Base-by-base conservation (phyloP, 805 yeast species). In the Candida insectalens region DNA sequence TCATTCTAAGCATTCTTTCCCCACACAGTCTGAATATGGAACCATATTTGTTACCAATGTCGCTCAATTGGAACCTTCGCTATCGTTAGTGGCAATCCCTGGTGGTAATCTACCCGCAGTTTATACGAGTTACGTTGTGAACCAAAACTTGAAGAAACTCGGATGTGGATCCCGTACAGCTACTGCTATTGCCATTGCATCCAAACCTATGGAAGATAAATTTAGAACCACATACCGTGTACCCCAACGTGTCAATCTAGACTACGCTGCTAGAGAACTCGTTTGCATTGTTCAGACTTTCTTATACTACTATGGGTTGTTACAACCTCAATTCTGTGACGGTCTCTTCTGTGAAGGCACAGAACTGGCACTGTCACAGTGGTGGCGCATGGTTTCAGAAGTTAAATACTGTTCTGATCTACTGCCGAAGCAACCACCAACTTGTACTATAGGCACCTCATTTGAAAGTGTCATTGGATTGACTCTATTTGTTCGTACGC, bases 101-200 rank as follows among this genome's bases (percentile, higher is more conserved):
- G 61, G 63, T 22, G 88, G 88, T 2, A 57, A 69, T 19, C 56
- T 62, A 0, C 62, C 73, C 2, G 40, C 34, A 3, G 36, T 46
- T 9, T 73, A 78, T 64, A 63, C 63, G 15, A 56, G 61, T 29
- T 89, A 83, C 50, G 69, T 71, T 33, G 74, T 83, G 7, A 88
- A 87, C 50, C 77, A 83, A 35, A 77, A 87, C 55, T 60, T 92
- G 46, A 73, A 81, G 43, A 71, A 83, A 45, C 53, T 87, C 34
- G 75, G 77, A 16, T 89, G 97, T 55, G 81, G 85, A 34, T 94
- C 96, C 7, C 64, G 98, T 38, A 76, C 95, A 0, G 79, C 87
- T 0, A 64, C 87, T 30, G 57, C 85, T 22, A 63, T 83, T 9
- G 65, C 77, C n/a, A 64, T 65, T 20, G 84, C 95, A 0, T 62